phyloP scores from a whole-genome alignment of 129 eudicot genomes.

The Artemisia annua region DNA sequence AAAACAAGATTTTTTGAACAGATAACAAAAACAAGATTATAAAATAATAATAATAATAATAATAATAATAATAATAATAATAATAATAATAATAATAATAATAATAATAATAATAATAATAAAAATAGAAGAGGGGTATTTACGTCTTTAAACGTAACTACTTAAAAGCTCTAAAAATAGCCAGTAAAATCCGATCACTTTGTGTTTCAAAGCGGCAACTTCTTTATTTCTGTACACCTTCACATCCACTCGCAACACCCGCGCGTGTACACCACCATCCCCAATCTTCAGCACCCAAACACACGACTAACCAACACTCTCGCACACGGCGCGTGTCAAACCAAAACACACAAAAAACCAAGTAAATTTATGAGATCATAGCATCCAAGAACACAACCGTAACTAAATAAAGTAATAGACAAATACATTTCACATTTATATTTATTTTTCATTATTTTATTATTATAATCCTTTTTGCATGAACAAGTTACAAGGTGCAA shows the following conservation, averaged over 20 bases:
- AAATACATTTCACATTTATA: background rate
- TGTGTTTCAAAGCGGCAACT: slow-evolving; percentile 33
- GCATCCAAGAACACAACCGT: slow-evolving; percentile 36
- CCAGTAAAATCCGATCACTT: slow-evolving; percentile 27
- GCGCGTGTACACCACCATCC: background rate
- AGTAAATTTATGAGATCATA: slow-evolving; percentile 43
- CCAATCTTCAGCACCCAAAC: background rate
- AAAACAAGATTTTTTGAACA: too few relatives aligned
- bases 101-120: too few relatives aligned
- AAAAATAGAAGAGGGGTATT: slow-evolving; percentile 25
- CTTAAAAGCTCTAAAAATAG: slow-evolving; percentile 31
- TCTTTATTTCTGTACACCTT: slow-evolving; percentile 12
- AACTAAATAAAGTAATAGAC: slow-evolving; percentile 14
- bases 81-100: too few relatives aligned
- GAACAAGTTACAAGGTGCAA: slow-evolving; percentile 50
- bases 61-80: too few relatives aligned
- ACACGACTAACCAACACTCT: background rate
- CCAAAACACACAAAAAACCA: slow-evolving; percentile 6
- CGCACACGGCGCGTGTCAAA: background rate
- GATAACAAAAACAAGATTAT: too few relatives aligned
- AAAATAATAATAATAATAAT: too few relatives aligned
- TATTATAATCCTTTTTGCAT: slow-evolving; percentile 46
- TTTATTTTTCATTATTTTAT: background rate
- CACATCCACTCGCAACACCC: background rate
- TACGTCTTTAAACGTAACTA: slow-evolving; percentile 17